Conservation (phyloP, 345 rosid species). For the Eutrema heterophyllum region DNA sequence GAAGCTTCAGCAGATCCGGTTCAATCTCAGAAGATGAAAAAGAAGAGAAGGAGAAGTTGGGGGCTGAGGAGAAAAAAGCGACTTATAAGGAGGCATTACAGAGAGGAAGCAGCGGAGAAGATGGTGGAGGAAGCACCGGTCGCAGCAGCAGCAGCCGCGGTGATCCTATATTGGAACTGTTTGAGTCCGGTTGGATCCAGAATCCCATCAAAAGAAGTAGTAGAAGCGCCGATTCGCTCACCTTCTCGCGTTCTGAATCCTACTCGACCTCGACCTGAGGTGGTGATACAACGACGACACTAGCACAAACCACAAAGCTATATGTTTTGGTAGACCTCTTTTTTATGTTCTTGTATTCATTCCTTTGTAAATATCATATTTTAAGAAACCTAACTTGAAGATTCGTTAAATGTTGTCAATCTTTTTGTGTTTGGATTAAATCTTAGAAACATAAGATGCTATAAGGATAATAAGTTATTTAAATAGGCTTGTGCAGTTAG, state of each 20-base stretch:
- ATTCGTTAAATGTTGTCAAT: neutral
- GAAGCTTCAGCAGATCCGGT: constrained; percentile 25
- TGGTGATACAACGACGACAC: neutral
- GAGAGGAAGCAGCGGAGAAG: constrained; percentile 39
- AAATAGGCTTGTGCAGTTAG: neutral
- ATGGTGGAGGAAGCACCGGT: constrained; percentile 14
- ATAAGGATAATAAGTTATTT: too few species aligned
- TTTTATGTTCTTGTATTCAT: neutral
- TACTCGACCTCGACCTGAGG: neutral
- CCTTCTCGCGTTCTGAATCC: constrained; percentile 18
- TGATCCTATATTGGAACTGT: constrained; percentile 46
- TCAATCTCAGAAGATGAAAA: constrained; percentile 9
- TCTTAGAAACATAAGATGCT: neutral
- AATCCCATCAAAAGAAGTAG: constrained; percentile 26
- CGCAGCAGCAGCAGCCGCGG: neutral
- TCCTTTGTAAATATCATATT: constrained; percentile 4
- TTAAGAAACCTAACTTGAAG: neutral
- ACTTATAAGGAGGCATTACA: constrained; percentile 51
- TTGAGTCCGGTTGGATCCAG: constrained; percentile 52
- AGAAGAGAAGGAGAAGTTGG: neutral
- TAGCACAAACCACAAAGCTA: neutral
- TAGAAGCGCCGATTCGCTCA: constrained; percentile 17
- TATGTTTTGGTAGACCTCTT: neutral
- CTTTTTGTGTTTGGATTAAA: neutral
- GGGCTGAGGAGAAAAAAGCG: neutral